A percentile compares a stretch with the other conserved stretches of the same genome.
Evolutionary conservation across 805 yeast genomes (phyloP).

Genomic region (Sugiyamaella smithiae): DNA sequence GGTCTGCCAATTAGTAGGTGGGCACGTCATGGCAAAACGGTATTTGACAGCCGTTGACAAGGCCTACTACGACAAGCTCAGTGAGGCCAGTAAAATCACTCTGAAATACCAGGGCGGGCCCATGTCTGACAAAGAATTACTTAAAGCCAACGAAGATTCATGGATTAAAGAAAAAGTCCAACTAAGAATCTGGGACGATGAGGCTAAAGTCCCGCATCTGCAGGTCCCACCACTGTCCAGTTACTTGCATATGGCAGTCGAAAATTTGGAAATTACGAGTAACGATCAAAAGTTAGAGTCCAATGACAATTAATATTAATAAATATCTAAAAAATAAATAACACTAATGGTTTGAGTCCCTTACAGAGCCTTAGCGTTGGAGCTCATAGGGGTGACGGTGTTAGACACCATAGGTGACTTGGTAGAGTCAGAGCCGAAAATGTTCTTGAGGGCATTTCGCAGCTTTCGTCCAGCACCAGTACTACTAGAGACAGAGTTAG

Average conservation of each 20-base stretch:
- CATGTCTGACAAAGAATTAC: conserved; percentile 11
- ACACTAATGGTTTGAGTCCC: too few relatives aligned
- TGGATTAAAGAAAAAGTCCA: conserved; percentile 15
- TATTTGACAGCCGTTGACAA: conserved; percentile 15
- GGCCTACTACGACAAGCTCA: conserved; percentile 13
- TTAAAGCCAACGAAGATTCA: conserved; percentile 16
- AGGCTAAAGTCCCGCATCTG: conserved; percentile 15
- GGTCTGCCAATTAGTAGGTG: conserved; percentile 20
- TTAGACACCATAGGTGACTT: not conserved
- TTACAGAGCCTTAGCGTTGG: conserved; percentile 2
- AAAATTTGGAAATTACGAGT: too few relatives aligned
- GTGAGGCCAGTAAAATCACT: conserved; percentile 14
- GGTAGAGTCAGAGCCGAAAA: not conserved
- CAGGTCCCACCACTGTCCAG: conserved; percentile 8
- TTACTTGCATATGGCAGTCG: conserved; percentile 15
- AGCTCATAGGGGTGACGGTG: not conserved
- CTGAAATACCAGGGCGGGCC: conserved; percentile 18
- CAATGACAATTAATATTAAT: too few relatives aligned
- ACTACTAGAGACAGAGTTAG: not conserved
- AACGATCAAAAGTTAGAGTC: not conserved
- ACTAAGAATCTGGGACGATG: conserved; percentile 18
- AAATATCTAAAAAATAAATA: too few relatives aligned
- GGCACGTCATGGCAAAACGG: conserved; percentile 18
- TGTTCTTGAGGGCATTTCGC: not conserved
- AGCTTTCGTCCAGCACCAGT: not conserved